Evolutionary conservation across 148 eudicot species (phyloP), one percentile per base, ranked within the genome.

Genomic region (Silene latifolia): DNA sequence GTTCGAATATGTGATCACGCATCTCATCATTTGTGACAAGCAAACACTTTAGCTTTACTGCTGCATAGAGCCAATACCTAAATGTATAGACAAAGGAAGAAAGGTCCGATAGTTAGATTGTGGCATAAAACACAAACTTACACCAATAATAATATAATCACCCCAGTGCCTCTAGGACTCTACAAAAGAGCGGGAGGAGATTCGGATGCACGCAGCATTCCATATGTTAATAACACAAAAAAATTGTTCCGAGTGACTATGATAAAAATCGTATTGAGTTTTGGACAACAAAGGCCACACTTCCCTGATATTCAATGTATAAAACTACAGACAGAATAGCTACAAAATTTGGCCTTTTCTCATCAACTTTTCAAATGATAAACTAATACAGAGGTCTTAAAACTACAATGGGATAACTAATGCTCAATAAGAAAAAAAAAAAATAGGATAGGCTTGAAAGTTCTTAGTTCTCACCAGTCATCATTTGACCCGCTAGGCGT

Each of bases 31-130:
- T 95, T 62, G 98, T 92, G 71, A 92, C 90, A 72, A 92, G 90
- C 82, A 92, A 82, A 82, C 98, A 92, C 90, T 90, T 89, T 5
- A 90, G 87, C 77, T 86, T 95, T 25, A 95, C 96, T 64, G 97
- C 90, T 79, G 97, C 98, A 83, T 92, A 95, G 58, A 95, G 93
- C 98, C 97, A 95, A 74, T 92, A 95, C 98, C 98, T 91, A 67
- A 66, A 68, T 20, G 51, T n/a, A 67, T 1, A 8, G 32, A 74
- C 23, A 73, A 60, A 61, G 25, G 76, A 32, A 69, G 20, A 17
- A 19, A 20, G 13, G n/a, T 42, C 15, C 1, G 56, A 68, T 21
- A 46, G 13, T 10, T 19, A 42, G 13, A 14, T 18, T 21, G 59
- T 63, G 60, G 67, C 27, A 39, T 53, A 42, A 11, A 77, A 8